A percentile compares a stretch with the other conserved stretches of the same genome.
phyloP scores from a whole-genome alignment of 2,329 filamentous ascomycete species.

The Fusarium drepaniforme region DNA sequence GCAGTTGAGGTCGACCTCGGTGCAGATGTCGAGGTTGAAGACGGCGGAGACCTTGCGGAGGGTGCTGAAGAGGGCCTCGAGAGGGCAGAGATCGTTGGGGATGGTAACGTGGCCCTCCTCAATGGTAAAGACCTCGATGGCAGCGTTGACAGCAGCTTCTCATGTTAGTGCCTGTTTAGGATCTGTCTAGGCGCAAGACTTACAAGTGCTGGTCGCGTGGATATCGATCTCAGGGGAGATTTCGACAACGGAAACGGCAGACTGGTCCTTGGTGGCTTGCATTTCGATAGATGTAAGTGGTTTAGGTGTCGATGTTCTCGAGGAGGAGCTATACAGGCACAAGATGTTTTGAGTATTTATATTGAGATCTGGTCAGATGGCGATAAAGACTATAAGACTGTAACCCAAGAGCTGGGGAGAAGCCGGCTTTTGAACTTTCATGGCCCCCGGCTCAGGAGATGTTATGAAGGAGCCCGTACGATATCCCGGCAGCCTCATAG shows the following conservation, averaged over 20 bases:
- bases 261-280: constrained; percentile 39
- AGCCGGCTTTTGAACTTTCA: constrained; percentile 27
- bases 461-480: constrained; percentile 31
- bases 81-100: constrained; percentile 40
- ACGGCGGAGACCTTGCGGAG: constrained; percentile 36
- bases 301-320: not conserved
- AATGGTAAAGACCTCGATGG: constrained; percentile 39
- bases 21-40: constrained; percentile 40
- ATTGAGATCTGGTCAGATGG: constrained; percentile 4
- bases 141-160: constrained; percentile 39
- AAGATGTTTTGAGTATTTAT: constrained; percentile 3
- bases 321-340: not conserved
- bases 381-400: not conserved
- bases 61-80: constrained; percentile 39
- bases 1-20: constrained; percentile 41
- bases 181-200: not conserved
- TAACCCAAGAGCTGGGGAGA: constrained; percentile 6
- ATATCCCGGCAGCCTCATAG: constrained; percentile 40
- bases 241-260: constrained; percentile 32
- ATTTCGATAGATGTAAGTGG: constrained; percentile 28
- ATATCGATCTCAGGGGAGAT: constrained; percentile 24
- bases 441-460: constrained; percentile 26
- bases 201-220: constrained; percentile 26
- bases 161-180: constrained; percentile 22
- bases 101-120: constrained; percentile 39